These are phyloP conservation scores for Triticum dicoccoides DNA, from an alignment of 176 grass and related monocot species.

Conservation along the genomic window DNA sequence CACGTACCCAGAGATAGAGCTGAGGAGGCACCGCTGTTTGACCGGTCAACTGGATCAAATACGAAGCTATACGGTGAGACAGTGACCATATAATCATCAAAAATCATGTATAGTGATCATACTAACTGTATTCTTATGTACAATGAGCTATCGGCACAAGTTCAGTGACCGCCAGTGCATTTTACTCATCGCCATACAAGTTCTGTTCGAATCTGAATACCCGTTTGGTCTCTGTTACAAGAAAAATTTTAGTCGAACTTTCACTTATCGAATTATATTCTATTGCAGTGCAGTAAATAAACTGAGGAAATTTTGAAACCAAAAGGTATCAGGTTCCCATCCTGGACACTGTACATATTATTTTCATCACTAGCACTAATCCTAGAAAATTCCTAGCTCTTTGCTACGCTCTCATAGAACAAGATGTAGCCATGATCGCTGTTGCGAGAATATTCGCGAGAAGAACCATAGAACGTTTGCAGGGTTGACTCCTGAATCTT, in stretches of 20 bases:
- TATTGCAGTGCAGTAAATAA: neutral
- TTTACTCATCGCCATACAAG: no score
- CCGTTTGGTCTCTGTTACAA: neutral
- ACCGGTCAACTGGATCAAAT: no score
- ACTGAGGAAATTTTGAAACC: neutral
- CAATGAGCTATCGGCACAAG: no score
- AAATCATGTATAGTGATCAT: no score
- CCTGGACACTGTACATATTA: neutral
- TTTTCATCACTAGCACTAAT: neutral
- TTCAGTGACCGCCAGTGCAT: no score
- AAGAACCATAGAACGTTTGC: constrained; percentile 77
- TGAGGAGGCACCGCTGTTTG: no score
- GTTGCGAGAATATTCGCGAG: constrained; percentile 74
- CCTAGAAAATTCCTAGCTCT: constrained; percentile 4
- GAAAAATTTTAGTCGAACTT: neutral
- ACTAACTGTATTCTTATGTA: no score
- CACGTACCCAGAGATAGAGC: no score
- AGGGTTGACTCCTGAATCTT: constrained; percentile 71
- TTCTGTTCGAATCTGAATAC: neutral
- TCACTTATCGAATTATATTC: neutral
- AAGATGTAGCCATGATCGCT: constrained; percentile 93
- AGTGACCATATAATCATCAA: no score
- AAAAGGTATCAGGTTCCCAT: neutral
- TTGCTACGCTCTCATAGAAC: constrained; percentile 65
- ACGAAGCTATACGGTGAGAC: no score